A percentile compares a stretch with the other conserved stretches of the same genome.
Conservation (phyloP, 805 yeast genomes). For the Wickerhamomyces strasburgensis region DNA sequence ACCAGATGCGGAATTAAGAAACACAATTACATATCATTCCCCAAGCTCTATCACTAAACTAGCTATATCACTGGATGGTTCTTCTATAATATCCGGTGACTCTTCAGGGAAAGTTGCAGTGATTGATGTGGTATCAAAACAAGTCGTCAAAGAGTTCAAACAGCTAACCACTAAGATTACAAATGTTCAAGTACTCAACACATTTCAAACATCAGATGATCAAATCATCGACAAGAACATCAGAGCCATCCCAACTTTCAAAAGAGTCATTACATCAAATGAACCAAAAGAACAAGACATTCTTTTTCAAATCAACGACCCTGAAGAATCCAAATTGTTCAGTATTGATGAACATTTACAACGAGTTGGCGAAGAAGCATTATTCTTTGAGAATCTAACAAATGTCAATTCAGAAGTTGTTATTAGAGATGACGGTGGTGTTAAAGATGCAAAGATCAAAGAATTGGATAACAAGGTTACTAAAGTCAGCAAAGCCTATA, state of each 20-base stretch:
- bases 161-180: constrained; percentile 19
- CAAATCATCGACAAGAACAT: constrained; percentile 18
- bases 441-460: constrained; percentile 28
- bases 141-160: constrained; percentile 54
- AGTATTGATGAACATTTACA: constrained; percentile 48
- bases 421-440: constrained; percentile 11
- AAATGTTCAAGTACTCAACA: constrained; percentile 14
- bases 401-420: constrained; percentile 35
- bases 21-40: constrained; percentile 51
- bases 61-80: constrained; percentile 68
- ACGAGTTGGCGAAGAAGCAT: constrained; percentile 45
- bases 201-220: constrained; percentile 7
- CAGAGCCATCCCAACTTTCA: constrained; percentile 54
- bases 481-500: constrained; percentile 53
- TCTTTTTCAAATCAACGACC: constrained; percentile 27
- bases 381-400: constrained; percentile 42
- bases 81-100: constrained; percentile 70
- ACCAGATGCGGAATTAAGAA: constrained; percentile 42
- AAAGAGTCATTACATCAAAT: constrained; percentile 49
- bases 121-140: constrained; percentile 67
- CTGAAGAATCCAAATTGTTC: constrained; percentile 22
- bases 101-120: constrained; percentile 58
- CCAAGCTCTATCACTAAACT: constrained; percentile 44
- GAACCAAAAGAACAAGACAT: constrained; percentile 41
- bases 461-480: constrained; percentile 42